Conservation (phyloP, 441 rosid species). For the Adansonia grandidieri region DNA sequence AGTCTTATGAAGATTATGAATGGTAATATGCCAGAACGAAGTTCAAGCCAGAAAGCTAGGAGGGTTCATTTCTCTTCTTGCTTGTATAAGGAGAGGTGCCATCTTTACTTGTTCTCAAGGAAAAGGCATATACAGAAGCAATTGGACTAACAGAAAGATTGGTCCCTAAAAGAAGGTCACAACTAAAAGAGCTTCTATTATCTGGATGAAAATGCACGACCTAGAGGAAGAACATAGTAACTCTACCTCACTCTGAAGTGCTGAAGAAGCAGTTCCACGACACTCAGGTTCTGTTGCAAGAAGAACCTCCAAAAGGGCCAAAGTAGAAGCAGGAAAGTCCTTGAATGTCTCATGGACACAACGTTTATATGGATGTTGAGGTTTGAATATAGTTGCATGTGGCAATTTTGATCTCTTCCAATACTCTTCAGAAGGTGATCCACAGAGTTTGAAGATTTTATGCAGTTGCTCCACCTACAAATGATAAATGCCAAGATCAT, state of each 20-base stretch:
- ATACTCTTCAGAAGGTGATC: constrained; percentile 90
- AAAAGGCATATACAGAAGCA: background rate
- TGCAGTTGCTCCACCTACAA: constrained; percentile 78
- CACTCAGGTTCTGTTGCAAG: constrained; percentile 71
- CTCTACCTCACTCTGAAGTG: constrained; percentile 73
- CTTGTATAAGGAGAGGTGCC: background rate
- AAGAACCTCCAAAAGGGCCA: constrained; percentile 68
- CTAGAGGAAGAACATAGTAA: background rate
- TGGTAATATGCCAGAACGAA: background rate
- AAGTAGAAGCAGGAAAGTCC: constrained; percentile 72
- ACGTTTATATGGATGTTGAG: constrained; percentile 83
- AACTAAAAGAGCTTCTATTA: constrained; percentile 47
- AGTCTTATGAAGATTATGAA: constrained; percentile 5
- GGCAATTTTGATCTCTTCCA: constrained; percentile 86
- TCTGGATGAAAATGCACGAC: constrained; percentile 16
- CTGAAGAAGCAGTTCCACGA: constrained; percentile 71
- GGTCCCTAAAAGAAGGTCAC: background rate
- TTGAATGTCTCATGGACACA: constrained; percentile 70
- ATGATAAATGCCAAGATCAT: background rate
- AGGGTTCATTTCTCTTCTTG: background rate
- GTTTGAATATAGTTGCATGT: constrained; percentile 83
- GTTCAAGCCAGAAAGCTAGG: background rate
- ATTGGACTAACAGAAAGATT: background rate
- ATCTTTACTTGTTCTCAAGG: background rate
- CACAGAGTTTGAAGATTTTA: constrained; percentile 93